These are phyloP conservation scores for Albophoma yamanashiensis DNA, from an alignment of 2,329 filamentous ascomycete genomes.

Conservation along the genomic window DNA sequence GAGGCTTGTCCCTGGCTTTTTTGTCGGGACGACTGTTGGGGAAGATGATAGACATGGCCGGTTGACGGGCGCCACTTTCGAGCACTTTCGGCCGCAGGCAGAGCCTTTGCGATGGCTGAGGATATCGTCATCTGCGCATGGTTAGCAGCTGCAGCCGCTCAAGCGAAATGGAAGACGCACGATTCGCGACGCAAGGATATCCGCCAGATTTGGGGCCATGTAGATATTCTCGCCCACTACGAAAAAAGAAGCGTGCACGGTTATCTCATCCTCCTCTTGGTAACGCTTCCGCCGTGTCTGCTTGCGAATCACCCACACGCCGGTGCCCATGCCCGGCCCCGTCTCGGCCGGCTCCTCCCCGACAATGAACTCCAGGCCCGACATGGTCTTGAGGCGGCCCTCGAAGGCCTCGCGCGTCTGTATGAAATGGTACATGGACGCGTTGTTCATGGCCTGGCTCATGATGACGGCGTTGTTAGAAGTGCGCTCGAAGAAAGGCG, in stretches of 20 bases:
- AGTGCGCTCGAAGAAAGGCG: conserved; percentile 57
- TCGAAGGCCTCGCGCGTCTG: conserved; percentile 54
- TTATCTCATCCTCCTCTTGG: conserved; percentile 46
- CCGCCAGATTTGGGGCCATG: conserved; percentile 50
- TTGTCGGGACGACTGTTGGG: conserved; percentile 14
- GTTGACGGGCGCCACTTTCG: conserved; percentile 43
- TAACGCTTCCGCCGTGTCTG: conserved; percentile 50
- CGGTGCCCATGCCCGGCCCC: conserved; percentile 52
- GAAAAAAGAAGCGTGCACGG: conserved; percentile 50
- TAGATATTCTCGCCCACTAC: conserved; percentile 57
- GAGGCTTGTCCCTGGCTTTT: conserved; percentile 21
- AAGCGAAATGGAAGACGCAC: conserved; percentile 24
- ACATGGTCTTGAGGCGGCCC: conserved; percentile 51
- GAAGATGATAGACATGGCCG: conserved; percentile 40
- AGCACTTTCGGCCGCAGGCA: conserved; percentile 38
- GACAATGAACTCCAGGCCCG: conserved; percentile 56
- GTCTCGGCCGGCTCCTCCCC: conserved; percentile 55
- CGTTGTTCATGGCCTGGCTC: conserved; percentile 51
- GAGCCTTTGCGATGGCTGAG: conserved; percentile 40
- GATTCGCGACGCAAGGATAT: conserved; percentile 48
- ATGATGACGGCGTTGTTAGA: conserved; percentile 57
- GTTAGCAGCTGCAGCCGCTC: background rate
- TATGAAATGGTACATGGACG: conserved; percentile 44
- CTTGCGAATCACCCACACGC: conserved; percentile 61
- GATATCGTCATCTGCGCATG: conserved; percentile 39